Evolutionary conservation across 2,329 filamentous ascomycete species (phyloP).

Genomic region (Aspergillus thermomutatus): DNA sequence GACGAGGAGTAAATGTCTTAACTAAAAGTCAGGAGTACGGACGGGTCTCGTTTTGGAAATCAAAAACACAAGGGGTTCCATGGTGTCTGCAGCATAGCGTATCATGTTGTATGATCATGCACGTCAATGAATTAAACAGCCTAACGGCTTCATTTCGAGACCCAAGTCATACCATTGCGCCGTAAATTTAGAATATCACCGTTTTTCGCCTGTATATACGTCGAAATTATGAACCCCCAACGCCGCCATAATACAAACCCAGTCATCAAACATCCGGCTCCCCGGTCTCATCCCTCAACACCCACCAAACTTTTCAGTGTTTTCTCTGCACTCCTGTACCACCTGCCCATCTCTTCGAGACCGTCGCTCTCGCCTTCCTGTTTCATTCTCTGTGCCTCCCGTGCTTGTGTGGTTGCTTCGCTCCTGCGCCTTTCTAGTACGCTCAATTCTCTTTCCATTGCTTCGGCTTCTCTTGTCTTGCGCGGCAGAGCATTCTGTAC

Average conservation of each 20-base stretch:
- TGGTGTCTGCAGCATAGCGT: slow-evolving; percentile 38
- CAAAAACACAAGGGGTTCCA: slow-evolving; percentile 31
- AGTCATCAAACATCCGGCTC: slow-evolving; percentile 20
- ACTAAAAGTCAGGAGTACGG: slow-evolving; percentile 31
- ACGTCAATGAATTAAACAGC: slow-evolving; percentile 34
- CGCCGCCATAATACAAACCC: slow-evolving; percentile 15
- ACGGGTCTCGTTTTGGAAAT: slow-evolving; percentile 37
- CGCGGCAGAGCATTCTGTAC: slow-evolving; percentile 43
- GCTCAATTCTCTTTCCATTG: slow-evolving; percentile 42
- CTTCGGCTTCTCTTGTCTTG: slow-evolving; percentile 44
- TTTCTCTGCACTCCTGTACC: slow-evolving; percentile 43
- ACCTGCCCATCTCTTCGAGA: slow-evolving; percentile 45
- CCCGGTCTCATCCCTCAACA: slow-evolving; percentile 21
- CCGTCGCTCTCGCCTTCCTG: slow-evolving; percentile 46
- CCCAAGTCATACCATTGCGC: slow-evolving; percentile 16
- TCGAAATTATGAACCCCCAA: slow-evolving; percentile 16
- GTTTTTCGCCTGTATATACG: slow-evolving; percentile 8
- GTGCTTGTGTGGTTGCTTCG: slow-evolving; percentile 46
- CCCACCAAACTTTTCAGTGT: slow-evolving; percentile 39
- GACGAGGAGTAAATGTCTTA: slow-evolving; percentile 61
- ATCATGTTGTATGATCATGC: slow-evolving; percentile 41
- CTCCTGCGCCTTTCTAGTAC: slow-evolving; percentile 44
- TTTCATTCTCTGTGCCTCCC: slow-evolving; percentile 41
- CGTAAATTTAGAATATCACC: neutral
- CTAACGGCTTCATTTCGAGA: slow-evolving; percentile 35